Evolutionary conservation across 2,329 filamentous ascomycete species (phyloP).

Genomic region (Pseudogymnoascus sp.): DNA sequence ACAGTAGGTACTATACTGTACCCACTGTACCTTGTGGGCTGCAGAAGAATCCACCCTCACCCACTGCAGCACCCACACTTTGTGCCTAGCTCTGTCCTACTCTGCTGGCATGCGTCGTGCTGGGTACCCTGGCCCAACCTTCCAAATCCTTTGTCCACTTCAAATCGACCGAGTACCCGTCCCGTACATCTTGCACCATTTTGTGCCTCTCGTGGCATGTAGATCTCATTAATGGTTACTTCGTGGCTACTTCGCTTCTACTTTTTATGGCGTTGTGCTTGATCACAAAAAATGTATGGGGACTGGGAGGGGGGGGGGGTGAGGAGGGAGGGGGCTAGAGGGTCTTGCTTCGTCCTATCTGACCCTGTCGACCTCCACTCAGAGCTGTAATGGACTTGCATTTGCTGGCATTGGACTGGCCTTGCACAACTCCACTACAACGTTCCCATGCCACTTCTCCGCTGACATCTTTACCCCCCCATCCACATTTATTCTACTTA

Average conservation of each 20-base stretch:
- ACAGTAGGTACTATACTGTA: not conserved
- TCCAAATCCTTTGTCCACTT: not conserved
- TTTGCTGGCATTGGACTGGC: not conserved
- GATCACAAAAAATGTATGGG: not conserved
- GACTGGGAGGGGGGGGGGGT: not conserved
- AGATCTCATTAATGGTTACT: not conserved
- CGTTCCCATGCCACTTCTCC: conserved; percentile 6
- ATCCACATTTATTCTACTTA: conserved; percentile 8
- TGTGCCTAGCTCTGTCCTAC: not conserved
- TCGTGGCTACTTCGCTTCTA: not conserved
- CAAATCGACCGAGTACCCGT: not conserved
- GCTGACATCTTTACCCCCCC: conserved; percentile 3
- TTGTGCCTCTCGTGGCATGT: not conserved
- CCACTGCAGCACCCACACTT: not conserved
- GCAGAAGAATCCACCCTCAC: not conserved
- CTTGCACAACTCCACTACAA: conserved; percentile 5
- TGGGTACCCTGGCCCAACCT: not conserved
- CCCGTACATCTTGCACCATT: not conserved
- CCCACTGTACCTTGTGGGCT: not conserved
- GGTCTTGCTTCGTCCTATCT: conserved; percentile 4
- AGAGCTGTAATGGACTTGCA: not conserved
- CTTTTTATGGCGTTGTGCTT: not conserved
- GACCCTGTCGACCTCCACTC: conserved; percentile 3
- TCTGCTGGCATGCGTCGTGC: not conserved
- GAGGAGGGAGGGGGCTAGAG: not conserved